Evolutionary conservation across 768 basidiomycete species (phyloP), one percentile per base, ranked within the genome.

Genomic region (Pleurotus tuber-regium): DNA sequence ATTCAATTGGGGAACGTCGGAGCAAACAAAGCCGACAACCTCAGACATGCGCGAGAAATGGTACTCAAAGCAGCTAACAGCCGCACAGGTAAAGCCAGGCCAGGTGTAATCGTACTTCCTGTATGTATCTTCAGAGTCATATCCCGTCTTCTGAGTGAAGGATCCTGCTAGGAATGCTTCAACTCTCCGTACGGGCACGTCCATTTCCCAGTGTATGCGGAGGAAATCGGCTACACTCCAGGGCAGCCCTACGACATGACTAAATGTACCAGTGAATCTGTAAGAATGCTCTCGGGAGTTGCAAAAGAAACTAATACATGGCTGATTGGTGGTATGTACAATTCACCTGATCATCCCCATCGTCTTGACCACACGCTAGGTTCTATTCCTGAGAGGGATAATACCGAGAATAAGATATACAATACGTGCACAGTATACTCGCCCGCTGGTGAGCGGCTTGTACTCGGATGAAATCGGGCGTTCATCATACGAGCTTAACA

Each of bases 401-500:
- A 57, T 1, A 52, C 63, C 5, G 75, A 78, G 18, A 80, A 81
- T 48, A 87, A 89, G 52, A 52, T 98, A 4, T 99, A 91, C 73
- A 99, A 99, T 66, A 96, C 94, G 2, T 86, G 89, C 56, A 94
- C 90, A 3, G 91, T 92, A 4, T 97, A 94, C 68, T 87, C 86
- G 48, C 94, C 89, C 0, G 63, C 82, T 69, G 91, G 90, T 80
- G 52, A 21, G 63, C 35, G 26, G n/a, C n/a, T n/a, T n/a, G n/a
- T n/a, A n/a, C n/a, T n/a, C n/a, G n/a, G n/a, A n/a, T n/a, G n/a
- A n/a, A n/a, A n/a, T n/a, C n/a, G n/a, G n/a, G n/a, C n/a, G n/a
- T n/a, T 51, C 33, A 44, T 50, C 11, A 40, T 28, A 19, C 26
- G 24, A 19, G 43, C 25, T 54, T 11, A 7, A 11, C 23, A 92